Conservation (phyloP, 2,329 filamentous ascomycete species). For the Myriosclerotinia scirpicola region DNA sequence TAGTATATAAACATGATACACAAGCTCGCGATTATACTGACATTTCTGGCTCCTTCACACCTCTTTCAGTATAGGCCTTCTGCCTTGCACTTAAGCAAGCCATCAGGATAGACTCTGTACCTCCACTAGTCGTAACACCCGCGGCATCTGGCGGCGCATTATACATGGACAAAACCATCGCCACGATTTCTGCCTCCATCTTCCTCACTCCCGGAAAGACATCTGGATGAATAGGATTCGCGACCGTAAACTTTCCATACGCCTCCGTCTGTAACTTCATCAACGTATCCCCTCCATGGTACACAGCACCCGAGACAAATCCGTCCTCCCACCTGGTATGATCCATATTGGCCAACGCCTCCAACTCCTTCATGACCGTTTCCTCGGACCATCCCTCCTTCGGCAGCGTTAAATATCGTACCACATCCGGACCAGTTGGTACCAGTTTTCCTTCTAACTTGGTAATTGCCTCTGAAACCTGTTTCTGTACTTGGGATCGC, state of each 20-base stretch:
- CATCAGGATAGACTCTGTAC: conserved; percentile 96
- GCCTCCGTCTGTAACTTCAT: conserved; percentile 86
- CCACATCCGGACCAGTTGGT: conserved; percentile 66
- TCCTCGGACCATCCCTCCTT: conserved; percentile 81
- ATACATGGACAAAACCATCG: conserved; percentile 90
- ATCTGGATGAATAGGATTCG: conserved; percentile 96
- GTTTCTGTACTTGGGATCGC: conserved; percentile 78
- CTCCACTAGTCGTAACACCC: conserved; percentile 87
- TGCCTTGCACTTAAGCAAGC: conserved; percentile 87
- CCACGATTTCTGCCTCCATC: conserved; percentile 98
- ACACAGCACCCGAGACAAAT: conserved; percentile 89
- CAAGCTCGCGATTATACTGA: conserved; percentile 45
- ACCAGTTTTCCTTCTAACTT: conserved; percentile 86
- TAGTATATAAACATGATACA: conserved; percentile 30
- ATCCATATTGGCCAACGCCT: conserved; percentile 77
- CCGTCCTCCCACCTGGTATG: conserved; percentile 98
- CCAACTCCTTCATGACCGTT: conserved; percentile 75
- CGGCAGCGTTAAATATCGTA: conserved; percentile 73
- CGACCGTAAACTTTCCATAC: conserved; percentile 89
- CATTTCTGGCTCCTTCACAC: conserved; percentile 94
- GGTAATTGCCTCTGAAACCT: conserved; percentile 75
- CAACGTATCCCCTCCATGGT: conserved; percentile 85
- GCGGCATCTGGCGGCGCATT: conserved; percentile 82
- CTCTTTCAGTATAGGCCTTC: conserved; percentile 81
- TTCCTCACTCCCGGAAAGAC: conserved; percentile 97